Conservation (phyloP, 495 filamentous ascomycete genomes). For the Parathielavia appendiculata region DNA sequence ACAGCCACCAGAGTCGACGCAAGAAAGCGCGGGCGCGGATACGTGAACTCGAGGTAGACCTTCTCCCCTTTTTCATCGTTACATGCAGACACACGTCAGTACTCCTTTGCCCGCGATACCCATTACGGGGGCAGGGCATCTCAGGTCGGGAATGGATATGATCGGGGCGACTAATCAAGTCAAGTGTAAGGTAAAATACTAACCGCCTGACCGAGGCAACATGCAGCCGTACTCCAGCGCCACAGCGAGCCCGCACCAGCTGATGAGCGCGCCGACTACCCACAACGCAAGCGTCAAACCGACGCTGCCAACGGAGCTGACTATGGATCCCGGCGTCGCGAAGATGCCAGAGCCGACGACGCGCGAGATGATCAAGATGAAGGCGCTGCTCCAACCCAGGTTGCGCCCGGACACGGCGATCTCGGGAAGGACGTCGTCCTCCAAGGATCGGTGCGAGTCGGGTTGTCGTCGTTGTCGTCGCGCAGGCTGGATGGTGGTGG, state of each 20-base stretch:
- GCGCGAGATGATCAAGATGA: conserved; percentile 69
- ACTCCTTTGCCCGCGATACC: too few species aligned
- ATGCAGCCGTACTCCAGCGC: conserved; percentile 47
- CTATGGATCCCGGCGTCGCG: conserved; percentile 64
- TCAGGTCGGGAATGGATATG: too few species aligned
- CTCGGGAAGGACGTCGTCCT: conserved; percentile 58
- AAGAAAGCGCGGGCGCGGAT: conserved; percentile 54
- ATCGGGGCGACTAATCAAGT: too few species aligned
- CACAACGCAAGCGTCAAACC: conserved; percentile 61
- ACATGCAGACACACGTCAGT: too few species aligned
- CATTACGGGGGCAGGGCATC: too few species aligned
- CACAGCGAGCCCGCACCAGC: conserved; percentile 20
- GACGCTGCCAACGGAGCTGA: conserved; percentile 61
- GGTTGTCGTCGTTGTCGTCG: too few species aligned
- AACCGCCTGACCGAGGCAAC: conserved; percentile 47
- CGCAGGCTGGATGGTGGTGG: too few species aligned
- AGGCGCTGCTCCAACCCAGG: conserved; percentile 62
- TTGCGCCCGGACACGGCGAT: conserved; percentile 55
- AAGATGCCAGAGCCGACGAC: conserved; percentile 76
- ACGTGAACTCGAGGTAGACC: conserved; percentile 61
- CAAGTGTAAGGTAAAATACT: too few species aligned
- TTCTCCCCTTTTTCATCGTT: too few species aligned
- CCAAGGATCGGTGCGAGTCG: conserved; percentile 30
- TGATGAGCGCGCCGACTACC: conserved; percentile 33
- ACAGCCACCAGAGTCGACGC: conserved; percentile 56